Conservation (phyloP, 2,329 filamentous ascomycete species). For the Botrytis sinoallii region DNA sequence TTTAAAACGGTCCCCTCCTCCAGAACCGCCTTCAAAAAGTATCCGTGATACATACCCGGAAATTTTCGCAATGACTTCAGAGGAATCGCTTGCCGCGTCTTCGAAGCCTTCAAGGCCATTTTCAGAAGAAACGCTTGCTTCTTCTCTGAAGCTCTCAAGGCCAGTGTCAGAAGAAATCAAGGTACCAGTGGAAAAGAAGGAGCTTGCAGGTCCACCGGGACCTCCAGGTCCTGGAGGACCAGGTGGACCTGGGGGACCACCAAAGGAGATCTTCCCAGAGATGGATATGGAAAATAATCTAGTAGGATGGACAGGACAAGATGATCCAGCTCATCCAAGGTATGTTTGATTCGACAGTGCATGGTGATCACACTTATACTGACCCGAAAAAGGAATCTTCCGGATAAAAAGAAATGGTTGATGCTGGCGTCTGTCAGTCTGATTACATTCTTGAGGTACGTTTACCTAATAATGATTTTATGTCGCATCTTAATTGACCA, state of each 20-base stretch:
- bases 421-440: slow-evolving; percentile 18
- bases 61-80: background rate
- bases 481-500: slow-evolving; percentile 10
- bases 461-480: background rate
- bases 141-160: background rate
- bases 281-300: slow-evolving; percentile 46
- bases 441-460: slow-evolving; percentile 22
- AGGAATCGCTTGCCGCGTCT: background rate
- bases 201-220: background rate
- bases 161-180: background rate
- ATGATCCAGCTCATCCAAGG: slow-evolving; percentile 24
- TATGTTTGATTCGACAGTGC: background rate
- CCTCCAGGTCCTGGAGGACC: background rate
- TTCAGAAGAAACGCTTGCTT: background rate
- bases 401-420: slow-evolving; percentile 17
- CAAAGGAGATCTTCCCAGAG: slow-evolving; percentile 17
- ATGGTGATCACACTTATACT: background rate
- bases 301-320: slow-evolving; percentile 23
- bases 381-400: slow-evolving; percentile 13
- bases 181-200: background rate
- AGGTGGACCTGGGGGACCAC: slow-evolving; percentile 4
- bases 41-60: background rate
- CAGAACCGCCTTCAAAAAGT: background rate
- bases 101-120: background rate
- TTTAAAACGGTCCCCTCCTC: background rate